Conservation (phyloP, 306 rosid species). For the Rubus parviflorus region DNA sequence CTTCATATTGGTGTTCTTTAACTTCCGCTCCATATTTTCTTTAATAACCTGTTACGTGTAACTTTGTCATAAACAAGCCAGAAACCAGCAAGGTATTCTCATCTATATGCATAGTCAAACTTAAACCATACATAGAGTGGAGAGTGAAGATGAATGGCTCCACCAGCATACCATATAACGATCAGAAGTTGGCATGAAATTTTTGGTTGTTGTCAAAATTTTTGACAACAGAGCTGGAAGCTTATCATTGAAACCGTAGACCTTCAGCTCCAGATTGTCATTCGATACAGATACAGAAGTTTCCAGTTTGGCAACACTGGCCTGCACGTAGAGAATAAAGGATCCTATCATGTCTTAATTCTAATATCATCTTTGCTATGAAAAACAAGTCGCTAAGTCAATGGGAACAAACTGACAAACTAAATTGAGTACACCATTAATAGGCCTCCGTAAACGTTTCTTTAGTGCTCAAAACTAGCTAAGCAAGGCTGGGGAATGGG, state of each 20-base stretch:
- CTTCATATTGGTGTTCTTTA: conserved; percentile 88
- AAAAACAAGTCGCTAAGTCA: neutral
- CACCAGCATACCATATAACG: conserved; percentile 59
- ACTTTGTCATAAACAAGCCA: conserved; percentile 28
- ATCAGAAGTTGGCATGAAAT: conserved; percentile 69
- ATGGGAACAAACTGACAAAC: neutral
- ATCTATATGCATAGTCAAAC: neutral
- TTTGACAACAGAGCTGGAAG: conserved; percentile 75
- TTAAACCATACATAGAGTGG: neutral
- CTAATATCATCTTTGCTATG: neutral
- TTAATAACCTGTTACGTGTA: conserved; percentile 63
- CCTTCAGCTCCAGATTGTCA: conserved; percentile 86
- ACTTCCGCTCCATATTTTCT: conserved; percentile 79
- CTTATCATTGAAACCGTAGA: conserved; percentile 87
- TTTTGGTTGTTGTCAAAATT: conserved; percentile 57
- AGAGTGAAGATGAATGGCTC: conserved; percentile 15
- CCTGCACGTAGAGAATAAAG: conserved; percentile 49
- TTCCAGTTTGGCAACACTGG: conserved; percentile 88
- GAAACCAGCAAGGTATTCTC: conserved; percentile 20
- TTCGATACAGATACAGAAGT: conserved; percentile 71
- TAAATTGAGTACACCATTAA: neutral
- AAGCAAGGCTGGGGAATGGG: neutral
- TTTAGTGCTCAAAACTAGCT: neutral
- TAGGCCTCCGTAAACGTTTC: neutral
- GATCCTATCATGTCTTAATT: neutral